Evolutionary conservation across 148 eudicot species (phyloP).

Genomic region (Diospyros lotus): DNA sequence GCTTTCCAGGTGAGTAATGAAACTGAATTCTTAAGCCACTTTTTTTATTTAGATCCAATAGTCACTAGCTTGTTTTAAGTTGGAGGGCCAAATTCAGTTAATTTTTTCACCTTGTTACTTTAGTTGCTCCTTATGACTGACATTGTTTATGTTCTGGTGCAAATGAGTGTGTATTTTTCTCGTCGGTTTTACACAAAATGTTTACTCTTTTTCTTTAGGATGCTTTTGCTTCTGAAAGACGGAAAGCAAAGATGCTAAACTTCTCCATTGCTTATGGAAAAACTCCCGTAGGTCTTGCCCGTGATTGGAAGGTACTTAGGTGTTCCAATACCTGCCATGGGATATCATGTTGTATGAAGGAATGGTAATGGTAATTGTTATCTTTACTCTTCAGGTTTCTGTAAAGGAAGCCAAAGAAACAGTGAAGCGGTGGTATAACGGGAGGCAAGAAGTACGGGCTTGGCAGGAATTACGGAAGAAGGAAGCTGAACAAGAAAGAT

Average conservation of each 20-base stretch:
- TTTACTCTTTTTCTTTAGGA: conserved; percentile 44
- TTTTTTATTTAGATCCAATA: too few relatives aligned
- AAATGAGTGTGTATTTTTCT: not conserved
- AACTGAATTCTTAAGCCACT: not conserved
- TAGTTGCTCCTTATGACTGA: not conserved
- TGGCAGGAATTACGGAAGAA: conserved; percentile 79
- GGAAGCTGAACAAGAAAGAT: conserved; percentile 48
- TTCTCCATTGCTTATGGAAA: conserved; percentile 98
- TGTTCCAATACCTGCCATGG: not conserved
- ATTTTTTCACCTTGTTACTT: too few relatives aligned
- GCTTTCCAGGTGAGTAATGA: not conserved
- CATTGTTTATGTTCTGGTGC: not conserved
- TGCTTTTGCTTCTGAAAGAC: conserved; percentile 93
- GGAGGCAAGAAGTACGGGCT: conserved; percentile 65
- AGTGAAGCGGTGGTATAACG: conserved; percentile 91
- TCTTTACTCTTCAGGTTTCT: conserved; percentile 57
- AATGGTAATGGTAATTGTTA: not conserved
- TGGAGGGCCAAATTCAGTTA: too few relatives aligned
- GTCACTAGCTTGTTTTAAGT: too few relatives aligned
- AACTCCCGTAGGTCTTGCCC: conserved; percentile 85
- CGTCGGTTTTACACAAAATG: not conserved
- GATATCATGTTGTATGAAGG: not conserved
- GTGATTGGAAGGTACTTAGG: conserved; percentile 85
- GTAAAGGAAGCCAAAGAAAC: conserved; percentile 83
- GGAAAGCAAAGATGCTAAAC: conserved; percentile 99